Base-by-base conservation (phyloP, 164 flowering plant species). In the Magnolia officinalis region DNA sequence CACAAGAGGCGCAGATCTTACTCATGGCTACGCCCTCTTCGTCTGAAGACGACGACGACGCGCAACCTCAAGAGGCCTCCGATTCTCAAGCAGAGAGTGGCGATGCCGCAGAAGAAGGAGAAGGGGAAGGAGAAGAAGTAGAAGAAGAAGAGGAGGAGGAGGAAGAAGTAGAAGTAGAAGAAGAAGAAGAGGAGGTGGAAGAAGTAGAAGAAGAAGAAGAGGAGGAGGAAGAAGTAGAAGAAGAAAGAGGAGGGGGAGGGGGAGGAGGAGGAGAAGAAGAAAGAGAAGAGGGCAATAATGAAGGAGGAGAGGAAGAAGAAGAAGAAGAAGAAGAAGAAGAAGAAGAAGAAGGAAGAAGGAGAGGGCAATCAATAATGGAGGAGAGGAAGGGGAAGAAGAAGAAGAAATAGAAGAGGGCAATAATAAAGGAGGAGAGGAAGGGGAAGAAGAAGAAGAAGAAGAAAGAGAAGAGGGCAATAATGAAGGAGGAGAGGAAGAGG, bases 261-360 rank as follows among this genome's bases (percentile, higher is more conserved):
- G 49, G 1, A 14, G 71, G 16, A 2, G 20, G 1, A 14, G 51
- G 6, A 68, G 80, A 75, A 82, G 80, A 90, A 90, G 26, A 88
- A 86, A 70, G 74, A 77, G 78, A 18, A 77, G 80, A 87, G 84
- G 58, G 63, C 16, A 10, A 78, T 80, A 77, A 90, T 85, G 55
- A 20, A 81, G 79, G 90, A 85, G 76, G 77, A 82, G 82, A 55
- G 14, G 66, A 1, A 90, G 86, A 6, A 0, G 45, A 0, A 37
- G 63, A 0, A 13, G 63, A 8, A 19, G n/a, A 59, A 13, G n/a
- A 8, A 13, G 6, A 14, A 13, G n/a, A 8, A 13, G 26, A 19
- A n/a, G 67, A 21, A 64, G 67, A 1, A 11, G 23, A 21, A n/a
- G 67, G 0, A 8, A 64, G 67, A 1, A 18, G 23, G 21, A 18